Base-by-base conservation (phyloP, 2,329 filamentous ascomycete species). In the Apiospora pterosperma region DNA sequence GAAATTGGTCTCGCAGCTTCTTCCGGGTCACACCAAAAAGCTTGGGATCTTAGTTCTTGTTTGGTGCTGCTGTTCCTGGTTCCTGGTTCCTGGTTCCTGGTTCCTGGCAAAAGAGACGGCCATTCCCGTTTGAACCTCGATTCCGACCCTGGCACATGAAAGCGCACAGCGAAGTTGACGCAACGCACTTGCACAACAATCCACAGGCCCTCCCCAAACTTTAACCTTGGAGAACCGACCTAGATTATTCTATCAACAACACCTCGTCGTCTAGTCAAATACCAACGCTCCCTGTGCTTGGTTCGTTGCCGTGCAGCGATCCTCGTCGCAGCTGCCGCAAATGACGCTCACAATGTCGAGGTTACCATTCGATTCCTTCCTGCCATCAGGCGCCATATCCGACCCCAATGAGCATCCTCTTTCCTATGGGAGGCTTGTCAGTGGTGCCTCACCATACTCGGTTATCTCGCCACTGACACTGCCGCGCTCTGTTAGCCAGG, bases 281-380 rank as follows among this genome's bases (percentile, higher is more conserved):
- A 23, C 48, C 25, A n/a, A 34, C 4, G 19, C 6, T 5, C 4
- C 48, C 7, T 16, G 25, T 55, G 48, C 25, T 31, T 31, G 19
- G 14, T 55, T 34, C 16, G 3, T 8, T 55, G 7, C 5, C 34
- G 28, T 34, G 48, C 48, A 28, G 48, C 48, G 48, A 34, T 19
- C 19, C 48, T 55, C 28, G 48, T 55, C 48, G 48, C 48, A 55
- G 41, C 25, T 62, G 60, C 59, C 60, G 11, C 65, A 62, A 66
- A 75, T 66, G 67, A 75, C 74, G 74, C 71, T 76, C 64, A 68
- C 72, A 67, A 82, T 82, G 79, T 75, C 76, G 67, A 81, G 76
- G 67, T 65, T 80, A 38, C 75, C 77, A 38, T 74, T 78, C 65
- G 79, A 82, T 67, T 78, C 80, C 34, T 81, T 81, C 71, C 72